Conservation (phyloP, 1,139 yeast species). For the Geotrichum carabidarum region DNA sequence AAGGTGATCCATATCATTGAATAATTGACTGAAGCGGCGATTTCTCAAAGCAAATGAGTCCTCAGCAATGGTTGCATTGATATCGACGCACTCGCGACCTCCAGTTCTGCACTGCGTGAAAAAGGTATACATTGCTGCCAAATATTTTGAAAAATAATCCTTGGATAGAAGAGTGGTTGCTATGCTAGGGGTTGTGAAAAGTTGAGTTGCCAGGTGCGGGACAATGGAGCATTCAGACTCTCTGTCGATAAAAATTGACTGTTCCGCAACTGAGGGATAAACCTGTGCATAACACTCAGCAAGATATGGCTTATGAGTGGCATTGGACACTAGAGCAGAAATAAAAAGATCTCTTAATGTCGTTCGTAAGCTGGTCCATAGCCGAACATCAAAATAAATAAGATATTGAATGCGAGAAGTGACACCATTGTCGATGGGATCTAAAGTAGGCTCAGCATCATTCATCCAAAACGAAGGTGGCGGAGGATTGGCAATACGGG, state of each 20-base stretch:
- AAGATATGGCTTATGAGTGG: conserved; percentile 53
- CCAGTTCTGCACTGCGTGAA: conserved; percentile 54
- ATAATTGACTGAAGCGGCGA: conserved; percentile 75
- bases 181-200: conserved; percentile 77
- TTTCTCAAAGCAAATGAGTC: conserved; percentile 49
- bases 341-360: conserved; percentile 64
- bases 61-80: conserved; percentile 29
- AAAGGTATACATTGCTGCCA: conserved; percentile 62
- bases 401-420: conserved; percentile 67
- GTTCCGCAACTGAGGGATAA: conserved; percentile 70
- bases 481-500: conserved; percentile 46
- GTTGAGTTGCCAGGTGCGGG: conserved; percentile 72
- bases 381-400: conserved; percentile 60
- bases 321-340: conserved; percentile 62
- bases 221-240: conserved; percentile 80
- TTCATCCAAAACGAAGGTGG: conserved; percentile 43
- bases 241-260: conserved; percentile 62
- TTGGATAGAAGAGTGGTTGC: conserved; percentile 64
- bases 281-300: conserved; percentile 79
- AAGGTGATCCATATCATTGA: conserved; percentile 76
- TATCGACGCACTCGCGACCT: conserved; percentile 42
- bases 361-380: conserved; percentile 63
- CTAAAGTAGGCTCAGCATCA: conserved; percentile 6
- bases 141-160: conserved; percentile 64
- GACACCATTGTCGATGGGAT: not conserved